phyloP scores from a whole-genome alignment of 1,139 yeast genomes.

The Yamadazyma kanchanaburiensis region DNA sequence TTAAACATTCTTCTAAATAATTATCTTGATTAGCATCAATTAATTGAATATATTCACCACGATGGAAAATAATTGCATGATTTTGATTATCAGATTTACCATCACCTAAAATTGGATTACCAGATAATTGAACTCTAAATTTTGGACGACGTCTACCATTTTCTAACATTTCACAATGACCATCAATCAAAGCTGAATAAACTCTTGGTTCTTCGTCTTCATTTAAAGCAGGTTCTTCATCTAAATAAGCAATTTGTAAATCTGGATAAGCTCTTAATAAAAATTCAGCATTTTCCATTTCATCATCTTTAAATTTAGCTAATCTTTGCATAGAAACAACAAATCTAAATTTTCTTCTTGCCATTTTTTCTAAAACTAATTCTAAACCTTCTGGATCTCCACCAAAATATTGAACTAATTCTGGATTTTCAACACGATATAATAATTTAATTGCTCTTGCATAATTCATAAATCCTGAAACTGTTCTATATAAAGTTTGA shows the following conservation, averaged over 20 bases:
- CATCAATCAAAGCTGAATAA: slow-evolving; percentile 94
- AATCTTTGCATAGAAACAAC: slow-evolving; percentile 98
- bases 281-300: slow-evolving; percentile 96
- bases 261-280: slow-evolving; percentile 98
- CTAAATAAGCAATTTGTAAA: slow-evolving; percentile 95
- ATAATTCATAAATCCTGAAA: slow-evolving; percentile 98
- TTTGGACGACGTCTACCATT: slow-evolving; percentile 99
- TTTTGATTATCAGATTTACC: slow-evolving; percentile 99
- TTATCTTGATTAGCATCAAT: slow-evolving; percentile 99
- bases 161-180: slow-evolving; percentile 96
- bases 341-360: slow-evolving; percentile 97
- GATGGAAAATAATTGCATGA: slow-evolving; percentile 92
- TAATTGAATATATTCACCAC: slow-evolving; percentile 98
- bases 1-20: slow-evolving; percentile 96
- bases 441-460: slow-evolving; percentile 96
- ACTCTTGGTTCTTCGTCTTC: slow-evolving; percentile 99
- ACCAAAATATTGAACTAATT: slow-evolving; percentile 96
- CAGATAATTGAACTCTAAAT: slow-evolving; percentile 95
- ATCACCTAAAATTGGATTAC: slow-evolving; percentile 98
- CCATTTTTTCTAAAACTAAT: slow-evolving; percentile 97
- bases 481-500: slow-evolving; percentile 96
- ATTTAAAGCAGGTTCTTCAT: slow-evolving; percentile 83
- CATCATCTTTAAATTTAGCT: slow-evolving; percentile 95
- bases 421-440: slow-evolving; percentile 98
- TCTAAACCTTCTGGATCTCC: slow-evolving; percentile 96